These are phyloP conservation scores for Hypoxylon sp. DNA, from an alignment of 2,329 filamentous ascomycete genomes.

Conservation along the genomic window DNA sequence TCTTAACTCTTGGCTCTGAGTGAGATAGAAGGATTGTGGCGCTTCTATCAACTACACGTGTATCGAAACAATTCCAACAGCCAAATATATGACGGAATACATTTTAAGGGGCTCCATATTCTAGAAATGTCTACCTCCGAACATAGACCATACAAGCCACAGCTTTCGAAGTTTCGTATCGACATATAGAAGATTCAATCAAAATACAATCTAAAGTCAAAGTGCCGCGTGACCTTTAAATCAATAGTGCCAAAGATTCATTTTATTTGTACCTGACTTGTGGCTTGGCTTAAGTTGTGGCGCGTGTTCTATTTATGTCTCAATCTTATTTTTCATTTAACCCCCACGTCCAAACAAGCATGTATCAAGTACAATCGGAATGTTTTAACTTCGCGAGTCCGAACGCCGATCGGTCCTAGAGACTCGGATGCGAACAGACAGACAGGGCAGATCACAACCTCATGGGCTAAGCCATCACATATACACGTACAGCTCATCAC, in stretches of 20 bases:
- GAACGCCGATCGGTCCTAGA: slow-evolving; percentile 2
- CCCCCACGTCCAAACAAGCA: slow-evolving; percentile 9
- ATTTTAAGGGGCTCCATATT: neutral
- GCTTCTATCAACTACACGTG: neutral
- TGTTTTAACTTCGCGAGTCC: slow-evolving; percentile 1
- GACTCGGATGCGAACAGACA: neutral
- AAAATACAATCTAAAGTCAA: neutral
- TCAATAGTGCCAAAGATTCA: neutral
- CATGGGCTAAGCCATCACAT: neutral
- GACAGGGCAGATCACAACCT: neutral
- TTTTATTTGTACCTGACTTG: neutral
- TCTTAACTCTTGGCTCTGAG: slow-evolving; percentile 1
- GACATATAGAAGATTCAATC: neutral
- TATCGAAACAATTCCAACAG: slow-evolving; percentile 1
- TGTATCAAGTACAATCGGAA: neutral
- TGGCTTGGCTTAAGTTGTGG: neutral
- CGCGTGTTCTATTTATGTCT: slow-evolving; percentile 9
- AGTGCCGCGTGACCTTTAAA: neutral
- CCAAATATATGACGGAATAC: neutral
- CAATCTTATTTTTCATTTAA: slow-evolving; percentile 6
- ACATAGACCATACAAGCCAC: neutral
- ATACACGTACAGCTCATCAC: neutral
- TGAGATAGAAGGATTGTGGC: slow-evolving; percentile 1
- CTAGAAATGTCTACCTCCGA: neutral
- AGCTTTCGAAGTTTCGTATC: neutral